Base-by-base conservation (phyloP, 768 basidiomycete genomes). In the Psilocybe cyanescens region DNA sequence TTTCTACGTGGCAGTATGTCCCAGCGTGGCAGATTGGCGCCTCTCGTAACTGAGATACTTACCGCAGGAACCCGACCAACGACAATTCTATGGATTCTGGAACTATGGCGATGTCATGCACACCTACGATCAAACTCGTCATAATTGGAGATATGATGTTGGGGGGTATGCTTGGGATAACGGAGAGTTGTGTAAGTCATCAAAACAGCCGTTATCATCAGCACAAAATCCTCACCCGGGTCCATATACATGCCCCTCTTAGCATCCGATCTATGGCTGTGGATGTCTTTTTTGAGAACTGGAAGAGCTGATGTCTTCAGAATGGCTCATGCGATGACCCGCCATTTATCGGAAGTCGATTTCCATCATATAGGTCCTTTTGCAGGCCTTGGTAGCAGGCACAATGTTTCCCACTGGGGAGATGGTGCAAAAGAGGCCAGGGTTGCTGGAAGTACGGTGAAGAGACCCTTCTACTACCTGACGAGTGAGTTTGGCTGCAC, bases 401-500 rank as follows among this genome's bases (percentile, higher is more conserved):
- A 78, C 57, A 77, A 78, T 55, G 77, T 78, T 30, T 71, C 70
- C 14, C 76, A 77, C 45, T 78, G 77, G 77, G 77, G 77, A 41
- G 77, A 78, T 65, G 77, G 77, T 24, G 77, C 77, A 0, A 78
- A 78, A 46, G 77, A 78, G 53, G 77, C 74, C 1, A 67, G 77
- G 4, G 72, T 78, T 17, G 63, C 71, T 12, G 74, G 74, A n/a
- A 74, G 73, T 44, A 74, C 75, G 16, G 56, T 78, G 28, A 73
- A 73, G 56, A 69, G 77, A 29, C 76, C 76, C 3, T 78, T 75
- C 49, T 78, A 75, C 57, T 78, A 77, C 60, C 50, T 78, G 33
- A 77, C 77, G 0, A 68, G 76, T 76, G 37, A 29, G 71, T 60
- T 31, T 41, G 19, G 24, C 11, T 16, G 41, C 29, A 29, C 24